Base-by-base conservation (phyloP, 495 filamentous ascomycete species). In the Staphylotrichum tortipilum region DNA sequence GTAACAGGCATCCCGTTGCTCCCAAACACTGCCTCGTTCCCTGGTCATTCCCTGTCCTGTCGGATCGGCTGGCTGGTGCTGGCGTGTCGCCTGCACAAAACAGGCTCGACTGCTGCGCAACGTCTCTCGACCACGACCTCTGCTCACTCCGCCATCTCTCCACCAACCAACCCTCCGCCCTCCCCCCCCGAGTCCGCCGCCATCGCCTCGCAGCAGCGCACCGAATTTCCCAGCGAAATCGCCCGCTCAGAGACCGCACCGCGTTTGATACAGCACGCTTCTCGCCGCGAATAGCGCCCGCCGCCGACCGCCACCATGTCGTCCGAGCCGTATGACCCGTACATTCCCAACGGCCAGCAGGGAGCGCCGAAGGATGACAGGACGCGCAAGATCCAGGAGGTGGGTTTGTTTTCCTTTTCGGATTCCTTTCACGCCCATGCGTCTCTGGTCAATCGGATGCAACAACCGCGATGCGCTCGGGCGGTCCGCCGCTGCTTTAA, bases 261-360 rank as follows among this genome's bases (percentile, higher is more conserved):
- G 29, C 22, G 19, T 30, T 24, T n/a, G 22, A 33, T n/a, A 28
- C 24, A 22, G 42, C 31, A 7, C 10, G 34, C 26, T n/a, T 9
- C 22, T 34, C 31, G 18, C 42, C 40, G 31, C 47, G 41, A 49
- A 31, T 15, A 44, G 24, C 31, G 14, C 30, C 18, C 46, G 17
- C 18, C 49, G 26, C 40, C 40, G 17, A 40, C 31, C 55, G 29
- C 31, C 38, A 47, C 50, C 26, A 86, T 88, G 84, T 75, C 84
- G 68, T 47, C 48, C 28, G 79, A 78, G 62, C 88, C 88, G 47
- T 95, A 95, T 68, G 89, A 95, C 65, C 89, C 89, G 37, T 95
- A 94, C 71, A 91, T 92, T 63, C 89, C 89, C 54, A 78, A 78
- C 54, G 81, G 78, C 61, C 75, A 75, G 63, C 67, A 50, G 60